phyloP scores from a whole-genome alignment of 192 early-diverging fungal genomes.

The Podila minutissima region DNA sequence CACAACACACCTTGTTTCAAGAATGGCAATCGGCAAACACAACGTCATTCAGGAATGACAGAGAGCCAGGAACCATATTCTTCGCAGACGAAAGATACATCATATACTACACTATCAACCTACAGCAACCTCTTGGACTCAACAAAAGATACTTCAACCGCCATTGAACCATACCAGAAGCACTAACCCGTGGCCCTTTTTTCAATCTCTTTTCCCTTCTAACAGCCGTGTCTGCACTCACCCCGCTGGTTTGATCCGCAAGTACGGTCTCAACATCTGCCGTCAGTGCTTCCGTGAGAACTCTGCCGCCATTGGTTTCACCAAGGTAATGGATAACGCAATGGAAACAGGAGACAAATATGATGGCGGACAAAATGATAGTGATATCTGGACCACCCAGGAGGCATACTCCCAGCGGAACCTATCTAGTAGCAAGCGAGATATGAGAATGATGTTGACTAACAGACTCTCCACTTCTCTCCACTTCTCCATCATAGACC shows the following conservation, averaged over 20 bases:
- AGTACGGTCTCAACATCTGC: slow-evolving; percentile 99
- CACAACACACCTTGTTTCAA: too few species aligned
- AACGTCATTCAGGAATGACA: too few species aligned
- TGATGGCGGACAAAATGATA: neutral
- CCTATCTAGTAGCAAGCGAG: too few species aligned
- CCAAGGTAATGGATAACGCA: slow-evolving; percentile 77
- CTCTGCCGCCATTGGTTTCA: slow-evolving; percentile 97
- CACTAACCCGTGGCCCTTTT: neutral
- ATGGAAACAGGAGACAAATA: neutral
- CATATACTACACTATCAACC: too few species aligned
- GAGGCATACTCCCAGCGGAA: neutral
- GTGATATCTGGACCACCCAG: neutral
- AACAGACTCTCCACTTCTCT: neutral
- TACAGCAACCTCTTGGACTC: too few species aligned
- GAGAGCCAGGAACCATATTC: too few species aligned
- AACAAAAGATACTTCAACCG: neutral
- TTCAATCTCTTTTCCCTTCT: slow-evolving; percentile 2
- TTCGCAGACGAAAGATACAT: too few species aligned
- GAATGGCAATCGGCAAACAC: too few species aligned
- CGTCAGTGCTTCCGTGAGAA: slow-evolving; percentile 99
- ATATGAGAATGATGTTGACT: neutral
- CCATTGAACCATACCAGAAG: neutral
- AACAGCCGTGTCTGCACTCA: slow-evolving; percentile 96
- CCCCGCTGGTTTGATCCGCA: slow-evolving; percentile 99
- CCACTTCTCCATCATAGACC: neutral